Evolutionary conservation across 2,329 filamentous ascomycete genomes (phyloP).

Genomic region (Ophiostoma populinum): DNA sequence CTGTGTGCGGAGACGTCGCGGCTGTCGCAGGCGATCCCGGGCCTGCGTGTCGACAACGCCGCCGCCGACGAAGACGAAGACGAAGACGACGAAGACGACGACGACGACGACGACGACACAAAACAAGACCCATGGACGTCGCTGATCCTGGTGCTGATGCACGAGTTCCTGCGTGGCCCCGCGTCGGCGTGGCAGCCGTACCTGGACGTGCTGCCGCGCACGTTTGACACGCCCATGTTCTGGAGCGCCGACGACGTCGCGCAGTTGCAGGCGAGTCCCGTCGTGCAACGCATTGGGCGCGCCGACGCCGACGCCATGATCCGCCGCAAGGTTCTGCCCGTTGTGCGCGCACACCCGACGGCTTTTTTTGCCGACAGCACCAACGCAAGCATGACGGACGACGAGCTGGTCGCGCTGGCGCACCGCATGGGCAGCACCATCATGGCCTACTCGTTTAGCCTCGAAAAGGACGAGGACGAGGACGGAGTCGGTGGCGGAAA

Average conservation of each 20-base stretch:
- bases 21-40: conserved; percentile 38
- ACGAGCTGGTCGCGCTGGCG: conserved; percentile 33
- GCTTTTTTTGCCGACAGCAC: conserved; percentile 30
- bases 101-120: conserved; percentile 21
- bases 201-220: conserved; percentile 51
- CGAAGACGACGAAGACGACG: conserved; percentile 21
- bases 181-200: conserved; percentile 61
- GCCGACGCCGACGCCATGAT: conserved; percentile 55
- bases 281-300: conserved; percentile 60
- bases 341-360: conserved; percentile 25
- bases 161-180: conserved; percentile 45
- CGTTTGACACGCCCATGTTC: conserved; percentile 81
- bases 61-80: conserved; percentile 14
- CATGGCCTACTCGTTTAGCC: conserved; percentile 71
- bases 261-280: conserved; percentile 59
- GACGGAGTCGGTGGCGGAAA: conserved; percentile 5
- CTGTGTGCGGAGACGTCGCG: conserved; percentile 58
- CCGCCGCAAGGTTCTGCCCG: conserved; percentile 31
- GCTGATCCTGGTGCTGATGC: conserved; percentile 63
- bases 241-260: conserved; percentile 56
- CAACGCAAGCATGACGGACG: conserved; percentile 21
- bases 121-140: conserved; percentile 32
- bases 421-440: conserved; percentile 77
- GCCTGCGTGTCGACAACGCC: conserved; percentile 16
- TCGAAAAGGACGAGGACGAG: conserved; percentile 43